Evolutionary conservation across 352 stramenopile species (phyloP).

Genomic region (Phytophthora meadii): DNA sequence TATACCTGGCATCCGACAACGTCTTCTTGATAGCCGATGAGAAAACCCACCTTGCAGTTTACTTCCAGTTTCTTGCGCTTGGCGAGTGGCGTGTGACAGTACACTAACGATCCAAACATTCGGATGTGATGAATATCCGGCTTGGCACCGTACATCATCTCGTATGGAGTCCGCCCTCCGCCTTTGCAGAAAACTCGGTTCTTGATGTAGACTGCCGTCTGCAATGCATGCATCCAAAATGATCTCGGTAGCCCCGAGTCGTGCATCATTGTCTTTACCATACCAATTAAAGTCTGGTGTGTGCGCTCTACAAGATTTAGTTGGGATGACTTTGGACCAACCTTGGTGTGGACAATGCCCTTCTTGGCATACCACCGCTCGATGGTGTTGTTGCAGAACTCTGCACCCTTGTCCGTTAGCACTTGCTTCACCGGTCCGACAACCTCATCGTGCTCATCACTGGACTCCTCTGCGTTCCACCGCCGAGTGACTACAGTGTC

Average conservation of each 20-base stretch:
- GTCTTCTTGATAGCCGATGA: neutral
- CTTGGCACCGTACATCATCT: constrained; percentile 8
- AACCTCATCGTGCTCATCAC: neutral
- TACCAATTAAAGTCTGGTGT: constrained; percentile 11
- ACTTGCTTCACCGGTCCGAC: neutral
- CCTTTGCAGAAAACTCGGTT: constrained; percentile 15
- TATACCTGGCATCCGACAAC: neutral
- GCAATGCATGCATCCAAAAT: constrained; percentile 10
- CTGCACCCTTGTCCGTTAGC: constrained; percentile 17
- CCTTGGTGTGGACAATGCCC: constrained; percentile 6
- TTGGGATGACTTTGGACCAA: constrained; percentile 7
- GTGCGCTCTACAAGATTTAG: constrained; percentile 8
- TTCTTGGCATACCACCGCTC: constrained; percentile 1
- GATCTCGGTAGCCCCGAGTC: constrained; percentile 10
- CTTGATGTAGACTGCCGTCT: constrained; percentile 20
- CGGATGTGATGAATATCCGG: constrained; percentile 19
- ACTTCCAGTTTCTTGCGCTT: neutral
- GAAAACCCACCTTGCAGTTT: neutral
- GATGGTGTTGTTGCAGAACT: constrained; percentile 18
- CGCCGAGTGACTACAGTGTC: too few relatives aligned
- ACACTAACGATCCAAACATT: constrained; percentile 6
- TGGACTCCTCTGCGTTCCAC: too few relatives aligned
- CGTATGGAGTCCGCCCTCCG: constrained; percentile 1
- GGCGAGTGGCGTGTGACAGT: constrained; percentile 5
- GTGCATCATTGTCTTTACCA: constrained; percentile 24